These are phyloP conservation scores for Mycena indigotica DNA, from an alignment of 768 basidiomycete genomes.

Conservation along the genomic window DNA sequence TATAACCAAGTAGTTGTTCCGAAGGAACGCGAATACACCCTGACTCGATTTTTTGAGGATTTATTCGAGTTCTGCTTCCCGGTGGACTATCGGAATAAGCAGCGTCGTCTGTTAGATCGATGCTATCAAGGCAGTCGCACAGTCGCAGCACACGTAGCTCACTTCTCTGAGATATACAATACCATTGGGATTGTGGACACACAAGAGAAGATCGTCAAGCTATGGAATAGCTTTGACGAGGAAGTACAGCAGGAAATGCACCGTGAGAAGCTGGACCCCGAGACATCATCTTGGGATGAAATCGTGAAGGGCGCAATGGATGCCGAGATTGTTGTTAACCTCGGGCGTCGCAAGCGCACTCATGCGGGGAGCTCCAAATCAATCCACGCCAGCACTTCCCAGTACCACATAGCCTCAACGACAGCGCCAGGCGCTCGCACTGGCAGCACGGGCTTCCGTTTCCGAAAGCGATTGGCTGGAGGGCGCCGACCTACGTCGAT, in stretches of 20 bases:
- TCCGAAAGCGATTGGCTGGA: not conserved
- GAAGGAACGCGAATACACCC: conserved; percentile 28
- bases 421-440: not conserved
- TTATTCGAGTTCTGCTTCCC: conserved; percentile 44
- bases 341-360: conserved; percentile 2
- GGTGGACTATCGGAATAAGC: conserved; percentile 22
- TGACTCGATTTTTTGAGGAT: conserved; percentile 33
- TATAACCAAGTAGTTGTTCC: conserved; percentile 33
- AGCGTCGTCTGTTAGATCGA: not conserved
- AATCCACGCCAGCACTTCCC: not conserved
- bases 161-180: conserved; percentile 26
- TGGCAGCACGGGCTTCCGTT: not conserved
- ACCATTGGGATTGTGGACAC: conserved; percentile 26
- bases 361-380: not conserved
- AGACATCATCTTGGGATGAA: conserved; percentile 17
- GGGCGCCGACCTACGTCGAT: conserved; percentile 17
- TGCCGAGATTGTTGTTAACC: conserved; percentile 32
- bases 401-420: not conserved
- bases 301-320: conserved; percentile 31
- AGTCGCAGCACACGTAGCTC: conserved; percentile 28
- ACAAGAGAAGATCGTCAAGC: conserved; percentile 24
- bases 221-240: conserved; percentile 28
- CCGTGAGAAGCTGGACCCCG: conserved; percentile 23
- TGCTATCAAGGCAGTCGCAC: conserved; percentile 8
- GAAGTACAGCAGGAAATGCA: conserved; percentile 28